These are phyloP conservation scores for Stephania cephalantha DNA, from an alignment of 164 flowering plant species.

Conservation along the genomic window DNA sequence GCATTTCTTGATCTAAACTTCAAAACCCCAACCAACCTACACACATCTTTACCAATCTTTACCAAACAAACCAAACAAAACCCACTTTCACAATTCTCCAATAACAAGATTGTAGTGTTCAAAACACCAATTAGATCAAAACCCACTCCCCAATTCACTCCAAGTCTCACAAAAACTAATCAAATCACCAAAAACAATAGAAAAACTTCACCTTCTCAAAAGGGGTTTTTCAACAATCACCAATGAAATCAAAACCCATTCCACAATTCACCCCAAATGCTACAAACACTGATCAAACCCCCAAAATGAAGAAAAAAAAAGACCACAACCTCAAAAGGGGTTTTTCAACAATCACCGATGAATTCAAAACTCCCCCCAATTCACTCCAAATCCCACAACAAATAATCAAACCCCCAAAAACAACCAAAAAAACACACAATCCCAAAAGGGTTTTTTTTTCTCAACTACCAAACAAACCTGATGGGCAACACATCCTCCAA, in stretches of 20 bases:
- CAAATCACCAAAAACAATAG: background rate
- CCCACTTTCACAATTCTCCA: background rate
- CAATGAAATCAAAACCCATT: background rate
- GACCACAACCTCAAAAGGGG: background rate
- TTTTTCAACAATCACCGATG: background rate
- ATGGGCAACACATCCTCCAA: constrained; percentile 64
- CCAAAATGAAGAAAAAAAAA: background rate
- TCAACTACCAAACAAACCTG: constrained; percentile 27
- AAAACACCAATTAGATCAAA: background rate
- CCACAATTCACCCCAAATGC: background rate
- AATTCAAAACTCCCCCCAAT: background rate
- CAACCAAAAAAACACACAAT: background rate
- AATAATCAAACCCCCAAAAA: background rate
- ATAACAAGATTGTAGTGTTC: background rate
- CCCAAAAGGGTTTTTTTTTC: background rate
- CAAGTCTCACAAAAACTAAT: background rate
- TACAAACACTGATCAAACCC: background rate
- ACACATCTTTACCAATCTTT: background rate
- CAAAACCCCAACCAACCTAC: background rate
- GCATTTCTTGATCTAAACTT: background rate
- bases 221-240: background rate
- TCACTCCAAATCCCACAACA: background rate
- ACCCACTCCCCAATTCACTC: constrained; percentile 1
- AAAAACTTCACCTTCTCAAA: background rate
- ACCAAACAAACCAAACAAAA: background rate